phyloP scores from a whole-genome alignment of 805 yeast species.

The Debaryomyces prosopidis region DNA sequence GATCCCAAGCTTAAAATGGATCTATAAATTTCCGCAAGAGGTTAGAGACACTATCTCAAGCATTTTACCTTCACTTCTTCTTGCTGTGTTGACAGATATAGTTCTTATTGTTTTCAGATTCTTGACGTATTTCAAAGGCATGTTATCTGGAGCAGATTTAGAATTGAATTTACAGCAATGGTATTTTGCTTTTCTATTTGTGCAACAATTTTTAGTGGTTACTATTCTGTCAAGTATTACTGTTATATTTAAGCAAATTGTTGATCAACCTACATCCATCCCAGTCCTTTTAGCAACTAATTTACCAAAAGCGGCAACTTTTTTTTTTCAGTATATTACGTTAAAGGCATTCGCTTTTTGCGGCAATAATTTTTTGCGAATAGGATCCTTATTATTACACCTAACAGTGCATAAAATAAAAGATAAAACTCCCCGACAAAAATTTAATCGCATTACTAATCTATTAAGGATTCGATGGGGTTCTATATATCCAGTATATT shows the following conservation, averaged over 20 bases:
- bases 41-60: constrained; percentile 57
- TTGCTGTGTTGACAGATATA: constrained; percentile 61
- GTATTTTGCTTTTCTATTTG: constrained; percentile 75
- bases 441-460: constrained; percentile 43
- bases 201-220: constrained; percentile 82
- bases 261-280: constrained; percentile 70
- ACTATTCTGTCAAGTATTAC: constrained; percentile 80
- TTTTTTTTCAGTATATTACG: constrained; percentile 76
- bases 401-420: constrained; percentile 31
- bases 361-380: constrained; percentile 69
- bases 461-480: constrained; percentile 71
- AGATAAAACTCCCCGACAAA: constrained; percentile 65
- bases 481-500: constrained; percentile 68
- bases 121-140: constrained; percentile 57
- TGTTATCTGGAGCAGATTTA: constrained; percentile 58
- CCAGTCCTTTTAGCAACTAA: constrained; percentile 74
- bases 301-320: constrained; percentile 82
- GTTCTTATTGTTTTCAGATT: constrained; percentile 60
- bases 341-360: constrained; percentile 75
- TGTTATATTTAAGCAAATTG: constrained; percentile 57
- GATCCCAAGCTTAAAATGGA: constrained; percentile 60
- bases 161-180: constrained; percentile 75
- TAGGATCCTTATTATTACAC: constrained; percentile 48
- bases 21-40: constrained; percentile 54
- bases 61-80: constrained; percentile 64